These are phyloP conservation scores for Xanthoconium stramineum DNA, from an alignment of 768 basidiomycete species.

Conservation along the genomic window DNA sequence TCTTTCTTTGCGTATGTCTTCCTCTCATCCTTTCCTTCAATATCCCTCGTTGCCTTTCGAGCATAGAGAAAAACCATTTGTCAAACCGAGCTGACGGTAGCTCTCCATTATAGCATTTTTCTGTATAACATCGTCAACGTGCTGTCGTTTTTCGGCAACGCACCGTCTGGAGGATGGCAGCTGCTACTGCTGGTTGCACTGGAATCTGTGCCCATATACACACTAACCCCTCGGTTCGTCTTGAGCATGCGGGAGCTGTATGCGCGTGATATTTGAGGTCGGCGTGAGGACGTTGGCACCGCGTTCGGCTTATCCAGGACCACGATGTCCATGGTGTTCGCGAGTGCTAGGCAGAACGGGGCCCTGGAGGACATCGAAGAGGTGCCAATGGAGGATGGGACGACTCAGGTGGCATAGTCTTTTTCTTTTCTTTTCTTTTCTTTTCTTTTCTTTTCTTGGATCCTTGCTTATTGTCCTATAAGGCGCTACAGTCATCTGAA, in stretches of 20 bases:
- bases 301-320: neutral
- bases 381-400: neutral
- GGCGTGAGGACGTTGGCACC: neutral
- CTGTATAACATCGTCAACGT: neutral
- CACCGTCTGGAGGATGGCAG: neutral
- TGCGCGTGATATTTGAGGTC: neutral
- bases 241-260: neutral
- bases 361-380: neutral
- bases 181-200: neutral
- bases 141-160: neutral
- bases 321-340: neutral
- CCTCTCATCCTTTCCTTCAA: too few relatives aligned
- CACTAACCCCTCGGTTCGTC: too few relatives aligned
- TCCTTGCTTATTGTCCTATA: too few relatives aligned
- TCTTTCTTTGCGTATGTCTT: neutral
- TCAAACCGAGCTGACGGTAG: neutral
- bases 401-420: too few relatives aligned
- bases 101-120: neutral
- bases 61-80: too few relatives aligned
- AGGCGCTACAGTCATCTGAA: too few relatives aligned
- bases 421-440: too few relatives aligned
- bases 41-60: too few relatives aligned
- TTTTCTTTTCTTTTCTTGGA: too few relatives aligned
- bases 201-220: neutral
- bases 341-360: neutral